Evolutionary conservation across 2,329 filamentous ascomycete species (phyloP), one percentile per base, ranked within the genome.

Genomic region (Aspergillus pseudonomiae): DNA sequence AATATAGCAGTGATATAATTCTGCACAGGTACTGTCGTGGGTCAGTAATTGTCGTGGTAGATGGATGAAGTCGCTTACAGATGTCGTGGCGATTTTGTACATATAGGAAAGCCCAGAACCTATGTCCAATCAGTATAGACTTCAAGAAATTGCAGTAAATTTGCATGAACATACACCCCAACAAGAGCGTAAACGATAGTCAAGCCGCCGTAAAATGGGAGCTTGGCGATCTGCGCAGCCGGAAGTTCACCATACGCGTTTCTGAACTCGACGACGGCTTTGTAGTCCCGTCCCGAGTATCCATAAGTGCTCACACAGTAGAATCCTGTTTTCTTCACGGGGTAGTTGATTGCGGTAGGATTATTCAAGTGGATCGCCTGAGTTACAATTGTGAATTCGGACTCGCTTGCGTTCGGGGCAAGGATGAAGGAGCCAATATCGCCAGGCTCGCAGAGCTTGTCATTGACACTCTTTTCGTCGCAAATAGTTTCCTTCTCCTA

Each of bases 1-100:
- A 99, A 84, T 65, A 98, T 99, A 11, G 95, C 94, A 0, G 95
- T 99, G 71, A 99, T 98, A 78, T 99, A 99, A 77, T 99, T 99
- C 79, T 99, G 95, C 2, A 99, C 95, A 19, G 96, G 91, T 74
- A 99, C 89, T 92, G 65, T 7, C 60, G 50, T 24, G 52, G 12
- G 65, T 83, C 70, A 85, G 78, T 24, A 28, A 48, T 32, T 30
- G 41, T 19, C 50, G 4, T 30, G 16, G 12, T 24, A 16, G 10
- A 21, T 34, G 10, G 21, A 28, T 26, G 24, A 53, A 28, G 53
- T 32, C 41, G 61, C 88, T 80, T 80, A 91, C 89, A 82, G 66
- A 99, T 98, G 78, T 99, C 95, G 73, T 91, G 88, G 64, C 94
- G 87, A 77, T 99, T 93, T 78, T 97, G 93, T 73, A 94, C 94